phyloP scores from a whole-genome alignment of 441 rosid genomes.

The Eruca vesicaria region DNA sequence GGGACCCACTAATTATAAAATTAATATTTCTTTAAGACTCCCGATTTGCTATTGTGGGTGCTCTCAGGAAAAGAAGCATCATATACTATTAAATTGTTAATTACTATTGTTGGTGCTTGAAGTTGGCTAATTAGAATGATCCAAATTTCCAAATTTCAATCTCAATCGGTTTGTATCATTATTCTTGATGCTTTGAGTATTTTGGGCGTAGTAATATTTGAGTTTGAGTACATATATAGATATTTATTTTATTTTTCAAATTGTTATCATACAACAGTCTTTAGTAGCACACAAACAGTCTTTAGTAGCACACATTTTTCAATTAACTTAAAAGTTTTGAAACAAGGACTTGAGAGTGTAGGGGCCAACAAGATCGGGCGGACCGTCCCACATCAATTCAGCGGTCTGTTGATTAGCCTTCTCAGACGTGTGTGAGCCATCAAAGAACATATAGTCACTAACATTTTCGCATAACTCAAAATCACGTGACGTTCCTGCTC shows the following conservation, averaged over 20 bases:
- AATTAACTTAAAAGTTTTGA: neutral
- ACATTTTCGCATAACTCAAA: constrained; percentile 38
- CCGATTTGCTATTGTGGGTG: no score
- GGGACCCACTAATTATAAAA: no score
- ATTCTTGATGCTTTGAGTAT: neutral
- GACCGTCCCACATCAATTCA: constrained; percentile 39
- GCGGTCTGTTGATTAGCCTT: constrained; percentile 35
- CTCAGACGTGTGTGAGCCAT: constrained; percentile 36
- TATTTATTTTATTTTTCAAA: neutral
- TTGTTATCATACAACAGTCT: neutral
- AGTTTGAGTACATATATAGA: no score
- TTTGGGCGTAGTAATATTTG: no score
- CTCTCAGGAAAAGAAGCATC: no score
- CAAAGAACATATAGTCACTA: constrained; percentile 40
- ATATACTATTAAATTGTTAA: no score
- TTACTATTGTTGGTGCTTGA: neutral
- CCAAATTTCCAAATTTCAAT: neutral
- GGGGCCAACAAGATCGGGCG: constrained; percentile 27
- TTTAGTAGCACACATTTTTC: neutral
- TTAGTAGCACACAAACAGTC: no score
- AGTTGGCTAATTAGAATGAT: neutral
- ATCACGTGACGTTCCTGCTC: constrained; percentile 25
- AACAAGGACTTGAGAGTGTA: constrained; percentile 34
- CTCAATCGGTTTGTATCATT: neutral
- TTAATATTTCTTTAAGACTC: no score